These are phyloP conservation scores for Pichia norvegensis DNA, from an alignment of 1,139 yeast genomes.

Conservation along the genomic window DNA sequence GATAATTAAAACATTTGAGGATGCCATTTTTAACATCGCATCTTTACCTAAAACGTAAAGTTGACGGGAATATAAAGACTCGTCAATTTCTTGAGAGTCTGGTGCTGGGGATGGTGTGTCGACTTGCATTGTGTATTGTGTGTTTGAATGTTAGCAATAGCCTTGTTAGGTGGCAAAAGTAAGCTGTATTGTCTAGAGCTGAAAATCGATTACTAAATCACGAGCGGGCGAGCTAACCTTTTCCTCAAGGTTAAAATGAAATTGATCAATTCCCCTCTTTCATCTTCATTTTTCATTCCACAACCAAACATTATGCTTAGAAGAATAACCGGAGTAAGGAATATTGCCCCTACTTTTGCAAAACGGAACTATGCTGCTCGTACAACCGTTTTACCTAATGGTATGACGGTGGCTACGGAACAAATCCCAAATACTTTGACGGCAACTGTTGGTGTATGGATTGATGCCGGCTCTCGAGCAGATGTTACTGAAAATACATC, in stretches of 20 bases:
- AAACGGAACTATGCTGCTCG: conserved; percentile 31
- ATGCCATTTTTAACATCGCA: conserved; percentile 96
- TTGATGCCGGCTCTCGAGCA: conserved; percentile 97
- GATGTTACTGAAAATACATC: conserved; percentile 71
- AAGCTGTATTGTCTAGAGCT: too few relatives aligned
- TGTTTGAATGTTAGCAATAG: not conserved
- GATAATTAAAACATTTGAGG: conserved; percentile 77
- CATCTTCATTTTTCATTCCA: not conserved
- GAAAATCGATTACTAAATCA: not conserved
- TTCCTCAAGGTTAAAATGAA: too few relatives aligned
- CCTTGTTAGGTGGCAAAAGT: not conserved
- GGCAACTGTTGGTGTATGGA: conserved; percentile 96
- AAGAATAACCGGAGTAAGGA: not conserved
- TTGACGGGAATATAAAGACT: conserved; percentile 91
- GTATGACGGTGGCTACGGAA: conserved; percentile 91
- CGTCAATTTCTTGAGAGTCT: conserved; percentile 52
- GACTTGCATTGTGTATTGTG: conserved; percentile 38
- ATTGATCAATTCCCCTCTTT: not conserved
- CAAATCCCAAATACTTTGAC: conserved; percentile 80
- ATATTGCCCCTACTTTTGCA: not conserved
- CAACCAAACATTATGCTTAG: not conserved
- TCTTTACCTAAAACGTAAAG: conserved; percentile 89
- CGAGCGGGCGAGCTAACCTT: not conserved
- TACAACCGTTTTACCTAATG: conserved; percentile 67
- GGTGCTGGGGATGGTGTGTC: conserved; percentile 41